A percentile compares a stretch with the other conserved stretches of the same genome.
These are phyloP conservation scores for Hibiscus mutabilis DNA, from an alignment of 345 rosid genomes.

Conservation along the genomic window DNA sequence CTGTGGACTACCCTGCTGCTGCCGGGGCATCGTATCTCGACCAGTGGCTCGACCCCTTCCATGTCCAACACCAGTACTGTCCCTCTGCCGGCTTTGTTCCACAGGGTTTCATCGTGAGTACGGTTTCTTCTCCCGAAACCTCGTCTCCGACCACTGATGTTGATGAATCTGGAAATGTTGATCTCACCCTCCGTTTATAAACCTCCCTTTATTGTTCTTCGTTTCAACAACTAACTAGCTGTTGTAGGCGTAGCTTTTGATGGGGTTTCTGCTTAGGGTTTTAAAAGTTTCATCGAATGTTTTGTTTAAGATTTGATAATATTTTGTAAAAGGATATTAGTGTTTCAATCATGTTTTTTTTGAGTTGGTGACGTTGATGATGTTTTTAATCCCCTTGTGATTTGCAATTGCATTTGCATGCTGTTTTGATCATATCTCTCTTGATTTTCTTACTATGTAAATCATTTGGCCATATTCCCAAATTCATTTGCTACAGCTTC, in stretches of 20 bases:
- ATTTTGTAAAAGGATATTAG: background rate
- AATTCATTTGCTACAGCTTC: no score
- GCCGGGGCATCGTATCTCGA: conserved; percentile 1
- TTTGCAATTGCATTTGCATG: background rate
- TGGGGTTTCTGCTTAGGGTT: background rate
- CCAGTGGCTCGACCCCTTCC: conserved; percentile 12
- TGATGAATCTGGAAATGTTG: conserved; percentile 25
- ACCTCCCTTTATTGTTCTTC: background rate
- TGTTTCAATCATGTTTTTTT: no score
- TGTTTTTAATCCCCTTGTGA: background rate
- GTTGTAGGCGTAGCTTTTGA: background rate
- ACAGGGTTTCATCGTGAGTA: background rate
- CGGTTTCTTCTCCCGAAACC: conserved; percentile 6
- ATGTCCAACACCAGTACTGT: conserved; percentile 5
- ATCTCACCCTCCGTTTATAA: conserved; percentile 43
- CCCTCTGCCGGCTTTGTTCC: background rate
- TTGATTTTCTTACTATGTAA: no score
- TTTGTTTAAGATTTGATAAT: background rate
- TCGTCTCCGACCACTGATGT: conserved; percentile 9
- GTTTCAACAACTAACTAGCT: background rate
- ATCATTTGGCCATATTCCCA: no score
- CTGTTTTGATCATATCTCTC: background rate
- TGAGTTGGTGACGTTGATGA: background rate
- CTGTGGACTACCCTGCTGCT: background rate
- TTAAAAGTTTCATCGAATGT: background rate